phyloP scores from a whole-genome alignment of 768 basidiomycete genomes.

The Russula earlei region DNA sequence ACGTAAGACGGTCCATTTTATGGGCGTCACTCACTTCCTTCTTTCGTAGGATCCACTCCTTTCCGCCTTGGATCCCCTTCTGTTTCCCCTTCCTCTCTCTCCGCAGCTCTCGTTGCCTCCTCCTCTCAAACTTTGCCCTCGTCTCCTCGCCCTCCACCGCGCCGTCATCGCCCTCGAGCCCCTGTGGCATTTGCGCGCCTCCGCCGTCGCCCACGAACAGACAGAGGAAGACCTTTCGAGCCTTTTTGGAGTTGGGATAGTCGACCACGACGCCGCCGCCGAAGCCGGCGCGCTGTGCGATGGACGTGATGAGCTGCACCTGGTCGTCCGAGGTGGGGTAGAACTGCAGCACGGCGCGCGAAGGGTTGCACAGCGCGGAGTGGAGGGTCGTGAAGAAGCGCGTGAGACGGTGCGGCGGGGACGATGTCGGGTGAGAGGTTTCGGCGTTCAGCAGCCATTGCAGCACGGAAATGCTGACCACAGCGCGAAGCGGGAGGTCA shows the following conservation, averaged over 20 bases:
- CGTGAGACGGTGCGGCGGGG: constrained; percentile 73
- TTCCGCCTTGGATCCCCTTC: constrained; percentile 55
- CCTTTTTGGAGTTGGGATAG: constrained; percentile 95
- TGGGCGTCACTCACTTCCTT: constrained; percentile 60
- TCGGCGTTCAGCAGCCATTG: constrained; percentile 99
- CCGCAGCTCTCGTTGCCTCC: constrained; percentile 56
- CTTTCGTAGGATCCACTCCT: constrained; percentile 93
- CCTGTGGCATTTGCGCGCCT: constrained; percentile 61
- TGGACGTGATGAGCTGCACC: constrained; percentile 86
- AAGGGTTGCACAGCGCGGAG: constrained; percentile 75
- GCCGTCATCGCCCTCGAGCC: constrained; percentile 52
- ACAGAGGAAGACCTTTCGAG: constrained; percentile 89
- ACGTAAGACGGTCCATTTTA: no score
- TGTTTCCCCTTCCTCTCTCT: constrained; percentile 57
- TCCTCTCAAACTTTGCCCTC: constrained; percentile 63
- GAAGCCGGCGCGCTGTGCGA: constrained; percentile 91
- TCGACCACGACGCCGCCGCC: constrained; percentile 95
- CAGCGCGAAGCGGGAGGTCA: no score
- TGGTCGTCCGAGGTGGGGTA: constrained; percentile 98
- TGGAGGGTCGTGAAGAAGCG: constrained; percentile 92
- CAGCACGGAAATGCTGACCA: constrained; percentile 83
- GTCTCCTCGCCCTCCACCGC: constrained; percentile 41
- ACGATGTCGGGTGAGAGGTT: constrained; percentile 80
- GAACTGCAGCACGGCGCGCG: constrained; percentile 84
- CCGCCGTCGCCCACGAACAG: constrained; percentile 84